A percentile compares a stretch with the other conserved stretches of the same genome.
phyloP scores from a whole-genome alignment of 106 monocot species.

The Ottelia alismoides region DNA sequence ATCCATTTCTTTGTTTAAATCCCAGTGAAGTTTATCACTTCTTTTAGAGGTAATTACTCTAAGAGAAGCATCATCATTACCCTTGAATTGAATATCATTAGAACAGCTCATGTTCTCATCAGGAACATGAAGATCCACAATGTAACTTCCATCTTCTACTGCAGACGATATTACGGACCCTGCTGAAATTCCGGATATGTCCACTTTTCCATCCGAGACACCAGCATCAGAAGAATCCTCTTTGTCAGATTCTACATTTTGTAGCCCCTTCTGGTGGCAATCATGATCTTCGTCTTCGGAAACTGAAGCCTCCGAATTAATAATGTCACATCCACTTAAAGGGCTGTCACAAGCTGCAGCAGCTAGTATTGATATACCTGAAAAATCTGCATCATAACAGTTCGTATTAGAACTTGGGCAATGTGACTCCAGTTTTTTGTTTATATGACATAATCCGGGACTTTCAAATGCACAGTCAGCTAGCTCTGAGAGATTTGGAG shows the following conservation, averaged over 20 bases:
- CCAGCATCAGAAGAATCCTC: not conserved
- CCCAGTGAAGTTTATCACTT: slow-evolving; percentile 69
- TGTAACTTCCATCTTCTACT: slow-evolving; percentile 9
- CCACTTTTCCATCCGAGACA: slow-evolving; percentile 8
- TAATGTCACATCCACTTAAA: slow-evolving; percentile 8
- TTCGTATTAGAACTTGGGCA: slow-evolving; percentile 3
- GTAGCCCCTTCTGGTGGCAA: slow-evolving; percentile 2
- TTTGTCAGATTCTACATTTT: slow-evolving; percentile 1
- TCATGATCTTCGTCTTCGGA: slow-evolving; percentile 5
- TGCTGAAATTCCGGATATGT: slow-evolving; percentile 4
- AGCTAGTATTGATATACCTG: slow-evolving; percentile 88
- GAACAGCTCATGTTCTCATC: slow-evolving; percentile 8
- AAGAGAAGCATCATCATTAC: not conserved
- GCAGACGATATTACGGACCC: slow-evolving; percentile 6
- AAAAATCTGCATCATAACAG: slow-evolving; percentile 48
- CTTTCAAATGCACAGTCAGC: slow-evolving; percentile 1
- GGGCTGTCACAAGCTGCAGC: slow-evolving; percentile 63
- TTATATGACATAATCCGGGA: not conserved
- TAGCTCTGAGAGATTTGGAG: slow-evolving; percentile 11
- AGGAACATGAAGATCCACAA: slow-evolving; percentile 1
- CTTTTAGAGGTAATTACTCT: not conserved
- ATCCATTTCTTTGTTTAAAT: slow-evolving; percentile 74
- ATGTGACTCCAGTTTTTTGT: slow-evolving; percentile 9
- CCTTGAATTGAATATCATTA: slow-evolving; percentile 4
- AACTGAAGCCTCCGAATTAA: slow-evolving; percentile 10